These are phyloP conservation scores for Carex arenaria DNA, from an alignment of 202 grass and related monocot genomes.

Conservation along the genomic window DNA sequence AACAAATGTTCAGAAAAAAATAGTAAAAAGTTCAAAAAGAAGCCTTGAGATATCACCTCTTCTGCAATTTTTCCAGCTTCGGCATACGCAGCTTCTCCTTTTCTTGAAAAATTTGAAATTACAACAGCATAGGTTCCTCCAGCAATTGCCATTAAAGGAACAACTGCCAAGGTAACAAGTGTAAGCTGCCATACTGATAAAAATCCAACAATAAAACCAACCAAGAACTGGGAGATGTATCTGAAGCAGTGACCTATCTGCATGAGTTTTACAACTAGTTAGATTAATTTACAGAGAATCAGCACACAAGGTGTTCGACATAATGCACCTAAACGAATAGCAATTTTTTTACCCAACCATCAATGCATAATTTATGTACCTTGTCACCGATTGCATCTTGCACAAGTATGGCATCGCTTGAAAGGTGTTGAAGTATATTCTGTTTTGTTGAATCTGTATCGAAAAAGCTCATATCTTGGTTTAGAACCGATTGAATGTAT, in stretches of 20 bases:
- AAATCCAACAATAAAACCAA: neutral
- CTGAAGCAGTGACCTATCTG: constrained; percentile 4
- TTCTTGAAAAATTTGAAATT: neutral
- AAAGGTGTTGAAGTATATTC: neutral
- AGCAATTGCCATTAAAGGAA: neutral
- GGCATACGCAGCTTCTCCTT: neutral
- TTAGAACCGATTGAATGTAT: neutral
- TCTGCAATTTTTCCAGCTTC: constrained; percentile 12
- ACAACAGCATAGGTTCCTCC: neutral
- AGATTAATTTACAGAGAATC: neutral
- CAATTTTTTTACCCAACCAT: neutral
- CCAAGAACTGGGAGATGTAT: neutral
- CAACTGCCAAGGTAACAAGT: constrained; percentile 1
- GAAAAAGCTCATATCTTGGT: neutral
- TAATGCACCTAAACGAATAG: neutral
- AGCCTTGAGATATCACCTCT: neutral
- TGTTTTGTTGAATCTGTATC: neutral
- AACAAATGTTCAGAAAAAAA: neutral
- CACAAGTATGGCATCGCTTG: neutral
- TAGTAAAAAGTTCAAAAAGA: neutral
- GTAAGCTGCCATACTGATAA: constrained; percentile 3
- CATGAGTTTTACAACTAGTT: neutral
- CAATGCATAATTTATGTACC: neutral
- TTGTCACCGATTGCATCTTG: constrained; percentile 3
- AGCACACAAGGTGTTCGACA: neutral